A percentile compares a stretch with the other conserved stretches of the same genome.
Conservation (phyloP, 169 alveolate genomes). For the Ichthyophthirius multifiliis region DNA sequence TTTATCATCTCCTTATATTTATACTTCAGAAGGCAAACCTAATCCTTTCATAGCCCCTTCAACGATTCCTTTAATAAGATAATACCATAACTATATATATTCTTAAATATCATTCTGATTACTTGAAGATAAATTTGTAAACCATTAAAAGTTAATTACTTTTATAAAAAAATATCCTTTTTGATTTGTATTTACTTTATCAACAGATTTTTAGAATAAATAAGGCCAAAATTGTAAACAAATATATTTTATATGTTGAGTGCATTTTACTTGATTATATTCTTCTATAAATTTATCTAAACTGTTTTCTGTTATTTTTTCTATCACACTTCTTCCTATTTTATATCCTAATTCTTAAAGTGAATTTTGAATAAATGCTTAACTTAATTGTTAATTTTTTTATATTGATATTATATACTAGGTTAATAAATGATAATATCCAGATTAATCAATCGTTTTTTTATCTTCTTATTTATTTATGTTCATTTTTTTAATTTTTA, state of each 20-base stretch:
- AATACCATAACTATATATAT: not conserved
- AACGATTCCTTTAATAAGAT: not conserved
- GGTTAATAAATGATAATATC: not conserved
- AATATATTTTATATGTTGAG: not conserved
- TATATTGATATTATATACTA: not conserved
- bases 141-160: not conserved
- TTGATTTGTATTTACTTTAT: not conserved
- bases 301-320: not conserved
- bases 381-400: not conserved
- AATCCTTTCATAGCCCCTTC: not conserved
- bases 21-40: not conserved
- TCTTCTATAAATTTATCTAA: not conserved
- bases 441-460: not conserved
- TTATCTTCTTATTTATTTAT: not conserved
- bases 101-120: not conserved
- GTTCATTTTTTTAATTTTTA: constrained; percentile 4
- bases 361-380: not conserved
- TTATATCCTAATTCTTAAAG: constrained; percentile 1
- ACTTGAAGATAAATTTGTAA: not conserved
- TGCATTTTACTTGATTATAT: not conserved
- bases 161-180: not conserved
- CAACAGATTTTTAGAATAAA: not conserved
- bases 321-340: not conserved
- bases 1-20: too few species aligned
- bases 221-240: not conserved